A percentile compares a stretch with the other conserved stretches of the same genome.
phyloP scores from a whole-genome alignment of 2,329 filamentous ascomycete species.

The Colletotrichum falcatum region DNA sequence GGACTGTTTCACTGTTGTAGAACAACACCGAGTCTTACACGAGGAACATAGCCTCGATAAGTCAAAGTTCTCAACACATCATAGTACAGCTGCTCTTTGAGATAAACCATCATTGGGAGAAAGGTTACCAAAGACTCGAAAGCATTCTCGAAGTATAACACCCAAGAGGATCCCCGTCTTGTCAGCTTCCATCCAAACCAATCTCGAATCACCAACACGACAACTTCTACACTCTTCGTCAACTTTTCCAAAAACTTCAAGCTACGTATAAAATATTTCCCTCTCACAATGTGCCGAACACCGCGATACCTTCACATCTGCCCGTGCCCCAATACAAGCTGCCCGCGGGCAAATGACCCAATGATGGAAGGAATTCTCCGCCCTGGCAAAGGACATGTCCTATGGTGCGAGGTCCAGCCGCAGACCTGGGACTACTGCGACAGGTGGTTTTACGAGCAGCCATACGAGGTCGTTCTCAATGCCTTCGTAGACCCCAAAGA shows the following conservation, averaged over 20 bases:
- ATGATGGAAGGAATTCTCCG: not conserved
- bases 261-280: no score
- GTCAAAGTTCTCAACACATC: not conserved
- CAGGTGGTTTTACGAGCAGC: conserved; percentile 20
- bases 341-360: not conserved
- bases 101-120: not conserved
- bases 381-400: conserved; percentile 10
- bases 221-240: not conserved
- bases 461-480: not conserved
- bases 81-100: not conserved
- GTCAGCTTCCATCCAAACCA: not conserved
- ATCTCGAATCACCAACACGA: not conserved
- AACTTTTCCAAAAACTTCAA: no score
- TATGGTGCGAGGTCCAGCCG: not conserved
- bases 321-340: conserved; percentile 1
- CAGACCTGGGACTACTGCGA: conserved; percentile 22
- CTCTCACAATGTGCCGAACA: not conserved
- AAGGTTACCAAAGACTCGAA: no score
- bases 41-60: not conserved
- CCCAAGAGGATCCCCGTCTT: not conserved
- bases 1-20: not conserved
- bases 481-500: conserved; percentile 1
- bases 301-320: conserved; percentile 7
- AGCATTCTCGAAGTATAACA: not conserved
- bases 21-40: not conserved